Conservation (phyloP, 805 yeast genomes). For the Maudiozyma turicensis region DNA sequence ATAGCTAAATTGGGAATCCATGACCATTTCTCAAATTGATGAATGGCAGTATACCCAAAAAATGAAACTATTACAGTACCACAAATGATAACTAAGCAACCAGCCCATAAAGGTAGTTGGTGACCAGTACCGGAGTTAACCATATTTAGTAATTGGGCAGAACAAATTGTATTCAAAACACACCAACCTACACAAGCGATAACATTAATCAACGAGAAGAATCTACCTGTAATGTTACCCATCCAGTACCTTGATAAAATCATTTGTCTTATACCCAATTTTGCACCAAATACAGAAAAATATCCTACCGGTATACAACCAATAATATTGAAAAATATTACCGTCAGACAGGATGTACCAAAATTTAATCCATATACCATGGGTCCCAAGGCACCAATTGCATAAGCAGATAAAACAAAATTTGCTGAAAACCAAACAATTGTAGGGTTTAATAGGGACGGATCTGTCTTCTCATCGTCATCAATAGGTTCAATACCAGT, state of each 20-base stretch:
- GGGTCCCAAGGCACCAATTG: conserved; percentile 65
- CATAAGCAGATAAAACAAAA: conserved; percentile 72
- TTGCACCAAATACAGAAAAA: conserved; percentile 75
- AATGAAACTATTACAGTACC: conserved; percentile 64
- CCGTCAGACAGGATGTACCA: conserved; percentile 57
- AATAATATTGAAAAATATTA: conserved; percentile 61
- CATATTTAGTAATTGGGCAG: conserved; percentile 73
- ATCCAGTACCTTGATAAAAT: conserved; percentile 64
- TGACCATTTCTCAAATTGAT: conserved; percentile 69
- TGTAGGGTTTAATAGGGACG: conserved; percentile 56
- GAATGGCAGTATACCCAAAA: conserved; percentile 78
- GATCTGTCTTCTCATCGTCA: conserved; percentile 63
- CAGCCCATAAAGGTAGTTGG: conserved; percentile 81
- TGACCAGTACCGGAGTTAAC: conserved; percentile 46
- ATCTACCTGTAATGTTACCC: conserved; percentile 66
- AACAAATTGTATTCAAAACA: conserved; percentile 80
- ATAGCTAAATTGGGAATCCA: conserved; percentile 75
- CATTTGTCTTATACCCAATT: conserved; percentile 82
- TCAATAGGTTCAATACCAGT: conserved; percentile 76
- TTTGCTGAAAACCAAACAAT: conserved; percentile 90
- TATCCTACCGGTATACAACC: conserved; percentile 76
- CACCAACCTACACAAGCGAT: conserved; percentile 93
- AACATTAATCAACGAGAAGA: conserved; percentile 67
- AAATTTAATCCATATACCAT: conserved; percentile 58
- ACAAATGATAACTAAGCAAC: conserved; percentile 60